phyloP scores from a whole-genome alignment of 2,329 filamentous ascomycete species.

The Calycina herbarum region DNA sequence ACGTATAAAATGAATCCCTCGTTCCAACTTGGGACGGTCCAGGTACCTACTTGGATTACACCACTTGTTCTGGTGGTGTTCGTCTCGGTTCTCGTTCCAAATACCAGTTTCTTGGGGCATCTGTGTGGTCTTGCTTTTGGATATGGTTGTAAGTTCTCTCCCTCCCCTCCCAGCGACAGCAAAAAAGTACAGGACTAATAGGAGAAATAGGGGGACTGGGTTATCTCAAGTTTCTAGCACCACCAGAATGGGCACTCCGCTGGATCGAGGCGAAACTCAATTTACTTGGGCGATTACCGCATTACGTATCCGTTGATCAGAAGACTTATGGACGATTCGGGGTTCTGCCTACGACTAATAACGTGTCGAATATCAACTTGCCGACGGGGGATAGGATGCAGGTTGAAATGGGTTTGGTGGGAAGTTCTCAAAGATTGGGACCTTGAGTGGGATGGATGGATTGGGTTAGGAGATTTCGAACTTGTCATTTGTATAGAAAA shows the following conservation, averaged over 20 bases:
- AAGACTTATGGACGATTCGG: slow-evolving; percentile 95
- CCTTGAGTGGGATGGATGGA: slow-evolving; percentile 48
- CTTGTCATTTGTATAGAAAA: slow-evolving; percentile 5
- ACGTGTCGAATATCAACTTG: slow-evolving; percentile 38
- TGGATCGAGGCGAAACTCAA: slow-evolving; percentile 90
- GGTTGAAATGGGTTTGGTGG: slow-evolving; percentile 60
- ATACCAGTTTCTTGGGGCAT: slow-evolving; percentile 83
- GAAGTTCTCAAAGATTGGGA: slow-evolving; percentile 66
- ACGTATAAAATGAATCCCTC: slow-evolving; percentile 80
- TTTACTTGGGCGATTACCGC: slow-evolving; percentile 77
- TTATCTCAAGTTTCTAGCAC: slow-evolving; percentile 85
- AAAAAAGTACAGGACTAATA: slow-evolving; percentile 27
- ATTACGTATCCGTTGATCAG: slow-evolving; percentile 93
- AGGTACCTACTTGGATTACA: slow-evolving; percentile 90
- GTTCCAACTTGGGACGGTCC: slow-evolving; percentile 60
- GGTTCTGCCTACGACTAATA: slow-evolving; percentile 68
- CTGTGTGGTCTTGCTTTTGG: slow-evolving; percentile 80
- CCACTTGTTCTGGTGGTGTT: slow-evolving; percentile 77
- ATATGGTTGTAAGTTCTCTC: slow-evolving; percentile 69
- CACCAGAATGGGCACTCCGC: slow-evolving; percentile 81
- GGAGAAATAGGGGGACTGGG: slow-evolving; percentile 78
- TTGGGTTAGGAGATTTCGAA: neutral
- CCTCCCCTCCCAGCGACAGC: neutral
- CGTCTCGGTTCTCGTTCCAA: slow-evolving; percentile 73
- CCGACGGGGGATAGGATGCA: slow-evolving; percentile 37